These are phyloP conservation scores for Malania oleifera DNA, from an alignment of 164 flowering plant species.

Conservation along the genomic window DNA sequence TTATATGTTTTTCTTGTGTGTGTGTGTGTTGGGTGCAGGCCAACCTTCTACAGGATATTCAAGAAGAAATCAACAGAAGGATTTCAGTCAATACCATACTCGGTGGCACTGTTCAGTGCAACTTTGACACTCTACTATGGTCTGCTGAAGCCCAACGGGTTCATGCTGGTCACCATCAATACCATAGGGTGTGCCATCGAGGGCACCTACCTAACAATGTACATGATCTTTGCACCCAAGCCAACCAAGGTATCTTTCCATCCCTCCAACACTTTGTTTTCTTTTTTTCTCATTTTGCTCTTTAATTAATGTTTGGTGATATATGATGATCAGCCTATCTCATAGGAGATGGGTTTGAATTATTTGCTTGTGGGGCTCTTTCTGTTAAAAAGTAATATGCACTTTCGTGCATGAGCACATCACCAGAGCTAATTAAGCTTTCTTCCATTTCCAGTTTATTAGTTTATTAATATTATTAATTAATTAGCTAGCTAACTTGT, in stretches of 20 bases:
- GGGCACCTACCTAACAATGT: slow-evolving; percentile 41
- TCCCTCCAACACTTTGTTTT: neutral
- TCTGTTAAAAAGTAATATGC: too few species aligned
- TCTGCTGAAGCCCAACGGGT: slow-evolving; percentile 38
- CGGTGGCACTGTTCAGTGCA: slow-evolving; percentile 71
- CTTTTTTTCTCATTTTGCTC: neutral
- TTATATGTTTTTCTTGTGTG: neutral
- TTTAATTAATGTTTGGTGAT: too few species aligned
- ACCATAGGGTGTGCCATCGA: slow-evolving; percentile 44
- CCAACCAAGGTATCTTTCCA: slow-evolving; percentile 31
- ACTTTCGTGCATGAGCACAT: too few species aligned
- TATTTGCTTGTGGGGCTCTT: too few species aligned
- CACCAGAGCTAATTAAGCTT: too few species aligned
- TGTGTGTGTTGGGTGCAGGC: slow-evolving; percentile 52
- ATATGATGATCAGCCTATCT: too few species aligned
- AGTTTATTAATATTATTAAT: too few species aligned
- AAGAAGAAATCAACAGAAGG: slow-evolving; percentile 74
- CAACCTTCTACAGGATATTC: slow-evolving; percentile 59
- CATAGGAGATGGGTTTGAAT: too few species aligned
- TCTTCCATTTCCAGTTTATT: too few species aligned
- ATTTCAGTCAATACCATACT: slow-evolving; percentile 69
- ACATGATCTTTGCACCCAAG: slow-evolving; percentile 54
- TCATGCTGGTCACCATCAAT: slow-evolving; percentile 59
- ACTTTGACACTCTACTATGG: slow-evolving; percentile 60
- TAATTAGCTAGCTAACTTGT: too few species aligned